Evolutionary conservation across 768 basidiomycete species (phyloP).

Genomic region (Tremella fuciformis): DNA sequence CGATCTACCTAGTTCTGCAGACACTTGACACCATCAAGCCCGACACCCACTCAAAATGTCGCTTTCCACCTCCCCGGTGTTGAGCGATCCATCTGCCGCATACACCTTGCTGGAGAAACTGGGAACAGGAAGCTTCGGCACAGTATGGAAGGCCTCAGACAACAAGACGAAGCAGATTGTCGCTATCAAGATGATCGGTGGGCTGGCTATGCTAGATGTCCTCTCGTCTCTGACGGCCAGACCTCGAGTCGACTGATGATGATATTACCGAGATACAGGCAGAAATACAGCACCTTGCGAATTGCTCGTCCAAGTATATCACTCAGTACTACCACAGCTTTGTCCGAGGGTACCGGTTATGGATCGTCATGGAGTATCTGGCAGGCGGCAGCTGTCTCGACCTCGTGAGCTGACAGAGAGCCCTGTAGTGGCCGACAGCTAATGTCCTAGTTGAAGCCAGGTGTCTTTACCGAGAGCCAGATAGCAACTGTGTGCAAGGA

Average conservation of each 20-base stretch:
- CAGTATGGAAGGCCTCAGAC: slow-evolving; percentile 88
- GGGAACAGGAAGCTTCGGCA: slow-evolving; percentile 95
- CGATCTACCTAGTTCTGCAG: too few relatives aligned
- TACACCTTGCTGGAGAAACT: slow-evolving; percentile 92
- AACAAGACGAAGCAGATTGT: slow-evolving; percentile 91
- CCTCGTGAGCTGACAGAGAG: slow-evolving; percentile 55
- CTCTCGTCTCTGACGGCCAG: slow-evolving; percentile 54
- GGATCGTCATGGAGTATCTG: slow-evolving; percentile 99
- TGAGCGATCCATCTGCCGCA: slow-evolving; percentile 73
- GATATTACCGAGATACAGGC: slow-evolving; percentile 98
- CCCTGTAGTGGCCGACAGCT: neutral
- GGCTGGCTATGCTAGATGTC: slow-evolving; percentile 39
- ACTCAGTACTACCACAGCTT: slow-evolving; percentile 97
- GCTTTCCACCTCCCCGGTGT: neutral
- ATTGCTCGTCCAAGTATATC: slow-evolving; percentile 94
- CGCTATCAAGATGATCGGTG: slow-evolving; percentile 96
- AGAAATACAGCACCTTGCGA: slow-evolving; percentile 93
- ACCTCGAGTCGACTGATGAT: slow-evolving; percentile 96
- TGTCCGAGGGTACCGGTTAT: slow-evolving; percentile 92
- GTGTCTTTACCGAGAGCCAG: slow-evolving; percentile 83
- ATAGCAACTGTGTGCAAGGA: slow-evolving; percentile 94
- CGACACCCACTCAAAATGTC: too few relatives aligned
- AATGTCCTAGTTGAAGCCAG: slow-evolving; percentile 70
- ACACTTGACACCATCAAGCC: too few relatives aligned
- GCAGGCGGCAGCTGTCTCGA: slow-evolving; percentile 98